These are phyloP conservation scores for Aspergillus sp. DNA, from an alignment of 2,329 filamentous ascomycete species.

Conservation along the genomic window DNA sequence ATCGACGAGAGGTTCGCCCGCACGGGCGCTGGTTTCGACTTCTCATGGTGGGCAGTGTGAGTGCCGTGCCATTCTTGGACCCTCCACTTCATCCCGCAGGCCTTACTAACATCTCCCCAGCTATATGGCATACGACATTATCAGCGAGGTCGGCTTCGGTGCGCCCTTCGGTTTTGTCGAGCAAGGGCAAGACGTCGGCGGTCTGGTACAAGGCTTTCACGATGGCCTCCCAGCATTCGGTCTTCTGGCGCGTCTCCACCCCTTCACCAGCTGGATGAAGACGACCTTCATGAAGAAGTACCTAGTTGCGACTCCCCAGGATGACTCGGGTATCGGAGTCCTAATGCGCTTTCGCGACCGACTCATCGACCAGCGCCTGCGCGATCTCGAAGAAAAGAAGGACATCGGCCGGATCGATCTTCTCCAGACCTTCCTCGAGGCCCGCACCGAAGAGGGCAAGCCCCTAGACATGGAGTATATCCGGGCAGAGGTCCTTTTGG, in stretches of 20 bases:
- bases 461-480: constrained; percentile 54
- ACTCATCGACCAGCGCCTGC: constrained; percentile 51
- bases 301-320: constrained; percentile 55
- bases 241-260: constrained; percentile 54
- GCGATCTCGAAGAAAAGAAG: constrained; percentile 51
- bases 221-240: constrained; percentile 55
- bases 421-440: constrained; percentile 54
- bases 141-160: constrained; percentile 59
- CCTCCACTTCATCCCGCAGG: background rate
- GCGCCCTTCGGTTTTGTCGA: constrained; percentile 59
- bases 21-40: constrained; percentile 53
- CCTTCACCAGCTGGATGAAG: constrained; percentile 59
- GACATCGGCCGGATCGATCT: constrained; percentile 52
- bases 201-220: constrained; percentile 58
- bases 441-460: constrained; percentile 47
- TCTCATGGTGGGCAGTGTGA: constrained; percentile 56
- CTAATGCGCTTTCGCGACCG: constrained; percentile 61
- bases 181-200: constrained; percentile 54
- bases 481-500: constrained; percentile 56
- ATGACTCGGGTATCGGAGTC: constrained; percentile 57
- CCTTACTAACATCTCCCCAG: constrained; percentile 14
- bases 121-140: constrained; percentile 60
- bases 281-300: constrained; percentile 55
- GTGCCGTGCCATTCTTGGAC: constrained; percentile 8
- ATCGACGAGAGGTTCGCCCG: constrained; percentile 51